These are phyloP conservation scores for Oenanthe sinensis DNA, from an alignment of 129 eudicot species.

Conservation along the genomic window DNA sequence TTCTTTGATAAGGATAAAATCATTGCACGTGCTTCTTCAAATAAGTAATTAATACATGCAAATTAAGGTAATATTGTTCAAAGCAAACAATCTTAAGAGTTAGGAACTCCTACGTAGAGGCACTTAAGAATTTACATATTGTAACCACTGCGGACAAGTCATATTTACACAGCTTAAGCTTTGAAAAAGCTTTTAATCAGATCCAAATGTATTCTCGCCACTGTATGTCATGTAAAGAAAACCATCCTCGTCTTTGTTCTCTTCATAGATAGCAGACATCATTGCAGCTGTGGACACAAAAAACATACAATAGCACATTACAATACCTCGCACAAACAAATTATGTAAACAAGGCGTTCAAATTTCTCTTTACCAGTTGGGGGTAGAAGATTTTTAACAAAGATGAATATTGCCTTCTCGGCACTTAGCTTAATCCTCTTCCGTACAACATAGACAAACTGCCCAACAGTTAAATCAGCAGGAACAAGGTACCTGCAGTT, in stretches of 20 bases:
- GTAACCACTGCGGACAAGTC: conserved; percentile 10
- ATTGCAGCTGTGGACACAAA: not conserved
- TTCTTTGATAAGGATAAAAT: not conserved
- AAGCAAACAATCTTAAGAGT: conserved; percentile 3
- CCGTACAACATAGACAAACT: conserved; percentile 5
- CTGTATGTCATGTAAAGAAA: conserved; percentile 8
- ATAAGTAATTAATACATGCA: not conserved
- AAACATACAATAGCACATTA: not conserved
- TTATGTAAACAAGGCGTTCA: not conserved
- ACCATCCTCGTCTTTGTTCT: conserved; percentile 4
- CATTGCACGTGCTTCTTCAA: not conserved
- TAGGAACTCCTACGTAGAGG: not conserved
- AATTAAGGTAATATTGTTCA: not conserved
- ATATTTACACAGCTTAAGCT: conserved; percentile 36
- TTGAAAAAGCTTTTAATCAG: conserved; percentile 25
- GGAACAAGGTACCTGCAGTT: conserved; percentile 9
- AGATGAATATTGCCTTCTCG: conserved; percentile 5
- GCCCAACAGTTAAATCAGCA: conserved; percentile 7
- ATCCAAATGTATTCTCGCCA: conserved; percentile 7
- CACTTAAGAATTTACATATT: conserved; percentile 39
- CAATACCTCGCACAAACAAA: not conserved
- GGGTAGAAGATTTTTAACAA: not conserved
- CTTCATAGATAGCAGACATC: conserved; percentile 4
- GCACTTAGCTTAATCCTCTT: conserved; percentile 4
- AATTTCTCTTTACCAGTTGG: not conserved